Base-by-base conservation (phyloP, 2,329 filamentous ascomycete genomes). In the Xylariaceae sp. region DNA sequence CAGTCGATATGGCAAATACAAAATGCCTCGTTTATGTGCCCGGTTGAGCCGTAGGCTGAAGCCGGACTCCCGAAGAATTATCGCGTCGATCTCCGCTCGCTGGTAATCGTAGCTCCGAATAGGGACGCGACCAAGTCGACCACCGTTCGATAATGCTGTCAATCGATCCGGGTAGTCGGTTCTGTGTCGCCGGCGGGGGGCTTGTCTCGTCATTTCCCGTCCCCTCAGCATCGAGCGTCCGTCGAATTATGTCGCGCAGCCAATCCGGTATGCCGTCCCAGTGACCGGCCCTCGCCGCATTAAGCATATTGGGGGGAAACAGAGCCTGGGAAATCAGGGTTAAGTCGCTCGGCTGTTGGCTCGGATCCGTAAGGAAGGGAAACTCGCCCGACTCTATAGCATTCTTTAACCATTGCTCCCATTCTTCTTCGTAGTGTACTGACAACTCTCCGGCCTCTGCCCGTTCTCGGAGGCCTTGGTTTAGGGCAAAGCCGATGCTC, bases 391-490 rank as follows among this genome's bases (percentile, higher is more conserved):
- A 76, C 64, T 88, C 85, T 46, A 86, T 80, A 41, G 81, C 84
- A 63, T 85, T 83, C 70, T 88, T 88, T 56, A 88, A 73, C 80
- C 85, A 89, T 67, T 87, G 84, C 68, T 89, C 86, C 84, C 84
- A 88, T 62, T 86, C 84, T 58, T 86, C 84, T 64, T 88, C 85
- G 60, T 88, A 76, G 22, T 81, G 77, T 44, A 79, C 76, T 15
- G 78, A 76, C 29, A 70, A 71, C 58, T 84, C 80, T 41, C 83
- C 84, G 3, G 81, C 79, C 59, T 85, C 81, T 7, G 82, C 84
- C 45, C 83, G 80, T 55, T 83, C 80, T 47, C 82, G 76, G 21
- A 88, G 78, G n/a, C 80, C 79, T 66, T 85, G 77, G 63, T 88
- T 87, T 49, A 85, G 70, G 45, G 76, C 77, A 47, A 83, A 73